Base-by-base conservation (phyloP, 1,284 basidiomycete genomes). In the Pulveroboletus sp. region DNA sequence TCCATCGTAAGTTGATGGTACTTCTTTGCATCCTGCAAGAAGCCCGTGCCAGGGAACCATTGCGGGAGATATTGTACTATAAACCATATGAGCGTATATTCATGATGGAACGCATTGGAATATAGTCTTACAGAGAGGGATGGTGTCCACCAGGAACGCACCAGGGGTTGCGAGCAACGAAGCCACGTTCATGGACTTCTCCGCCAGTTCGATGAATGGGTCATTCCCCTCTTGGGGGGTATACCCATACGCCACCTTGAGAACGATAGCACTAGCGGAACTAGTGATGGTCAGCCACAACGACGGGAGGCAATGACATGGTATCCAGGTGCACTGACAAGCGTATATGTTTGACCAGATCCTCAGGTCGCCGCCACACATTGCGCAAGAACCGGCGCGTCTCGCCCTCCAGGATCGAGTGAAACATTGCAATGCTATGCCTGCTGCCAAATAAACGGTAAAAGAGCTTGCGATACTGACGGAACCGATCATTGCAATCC, bases 11-110 rank as follows among this genome's bases (percentile, higher is more conserved):
- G 56, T 31, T 67, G 58, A 7, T 60, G 67, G 72, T 76, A 79
- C 31, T 63, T 54, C 14, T 71, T 66, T 5, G 78, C 81, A 11
- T 71, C 72, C 26, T 66, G 65, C 59, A 80, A 66, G 68, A 82
- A 83, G 0, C 74, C 71, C 25, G 72, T 70, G 0, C 81, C 81
- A 36, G 81, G 81, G 8, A 81, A 54, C 81, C 80, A 82, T 55
- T 77, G 74, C 1, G 82, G 81, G 9, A 83, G 57, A 43, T 73
- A 58, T 44, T 67, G 71, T 48, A 84, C 75, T 77, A 28, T 5
- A 46, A 26, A 33, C 31, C 10, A 20, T 2, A 9, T 61, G 15
- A 60, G 38, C n/a, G n/a, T 33, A 11, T 22, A 22, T 39, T 20
- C 28, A 28, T 18, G 17, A 9, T 0, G 2, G 25, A 39, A 2